These are phyloP conservation scores for Parmelia sp. DNA, from an alignment of 495 filamentous ascomycete genomes.

Conservation along the genomic window DNA sequence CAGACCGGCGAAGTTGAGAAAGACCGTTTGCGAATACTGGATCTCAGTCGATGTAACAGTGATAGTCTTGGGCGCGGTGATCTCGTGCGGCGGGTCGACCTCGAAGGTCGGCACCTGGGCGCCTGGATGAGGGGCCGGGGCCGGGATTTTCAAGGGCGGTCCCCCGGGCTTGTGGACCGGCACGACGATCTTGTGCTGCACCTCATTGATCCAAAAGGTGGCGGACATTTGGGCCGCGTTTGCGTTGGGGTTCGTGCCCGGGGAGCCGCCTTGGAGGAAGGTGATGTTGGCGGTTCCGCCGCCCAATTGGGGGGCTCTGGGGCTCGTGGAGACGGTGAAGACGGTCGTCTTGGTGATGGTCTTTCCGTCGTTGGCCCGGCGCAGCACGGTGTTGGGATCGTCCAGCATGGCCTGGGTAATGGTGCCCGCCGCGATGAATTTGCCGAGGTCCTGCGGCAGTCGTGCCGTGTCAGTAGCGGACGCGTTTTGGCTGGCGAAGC, in stretches of 20 bases:
- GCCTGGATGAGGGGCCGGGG: constrained; percentile 10
- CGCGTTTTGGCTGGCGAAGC: constrained; percentile 22
- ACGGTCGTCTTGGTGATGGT: constrained; percentile 27
- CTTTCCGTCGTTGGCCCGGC: constrained; percentile 25
- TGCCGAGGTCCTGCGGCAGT: constrained; percentile 29
- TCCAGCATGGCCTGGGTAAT: constrained; percentile 29
- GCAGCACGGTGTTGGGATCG: constrained; percentile 27
- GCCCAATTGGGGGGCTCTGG: constrained; percentile 21
- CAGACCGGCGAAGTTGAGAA: constrained; percentile 30
- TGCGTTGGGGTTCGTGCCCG: constrained; percentile 21
- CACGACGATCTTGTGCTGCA: constrained; percentile 24
- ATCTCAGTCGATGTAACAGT: constrained; percentile 24
- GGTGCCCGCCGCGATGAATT: constrained; percentile 28
- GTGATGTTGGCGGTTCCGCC: constrained; percentile 31
- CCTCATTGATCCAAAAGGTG: constrained; percentile 31
- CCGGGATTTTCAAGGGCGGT: constrained; percentile 14
- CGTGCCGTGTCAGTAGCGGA: constrained; percentile 21
- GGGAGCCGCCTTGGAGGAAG: constrained; percentile 26
- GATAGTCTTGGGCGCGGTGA: constrained; percentile 24
- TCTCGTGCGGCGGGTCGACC: constrained; percentile 22
- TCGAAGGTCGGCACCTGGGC: constrained; percentile 23
- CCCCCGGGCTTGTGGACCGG: constrained; percentile 17
- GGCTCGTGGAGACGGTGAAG: constrained; percentile 27
- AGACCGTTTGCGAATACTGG: constrained; percentile 33
- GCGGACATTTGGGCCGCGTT: constrained; percentile 25